Conservation (phyloP, 2,329 filamentous ascomycete genomes). For the Zasmidium citrigriseum region DNA sequence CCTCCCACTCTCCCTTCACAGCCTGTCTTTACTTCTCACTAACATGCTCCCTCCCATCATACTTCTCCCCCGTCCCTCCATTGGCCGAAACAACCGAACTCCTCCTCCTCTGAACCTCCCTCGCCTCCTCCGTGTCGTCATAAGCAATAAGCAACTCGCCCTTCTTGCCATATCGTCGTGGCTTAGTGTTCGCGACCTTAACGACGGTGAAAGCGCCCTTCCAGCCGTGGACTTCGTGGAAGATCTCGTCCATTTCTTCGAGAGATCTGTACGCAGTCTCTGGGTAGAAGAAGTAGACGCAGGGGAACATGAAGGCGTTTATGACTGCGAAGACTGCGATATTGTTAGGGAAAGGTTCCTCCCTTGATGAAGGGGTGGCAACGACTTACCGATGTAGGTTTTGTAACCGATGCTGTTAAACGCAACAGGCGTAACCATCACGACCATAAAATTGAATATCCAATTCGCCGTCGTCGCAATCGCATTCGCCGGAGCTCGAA, state of each 20-base stretch:
- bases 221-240: conserved; percentile 29
- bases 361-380: neutral
- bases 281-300: conserved; percentile 43
- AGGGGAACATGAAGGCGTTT: conserved; percentile 61
- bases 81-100: conserved; percentile 20
- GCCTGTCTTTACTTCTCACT: conserved; percentile 16
- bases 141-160: conserved; percentile 59
- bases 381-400: conserved; percentile 54
- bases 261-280: conserved; percentile 65
- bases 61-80: neutral
- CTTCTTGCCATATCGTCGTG: conserved; percentile 59
- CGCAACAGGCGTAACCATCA: conserved; percentile 64
- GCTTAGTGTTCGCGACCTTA: conserved; percentile 51
- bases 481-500: conserved; percentile 39
- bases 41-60: neutral
- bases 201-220: conserved; percentile 61
- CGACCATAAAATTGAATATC: conserved; percentile 21
- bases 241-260: conserved; percentile 66
- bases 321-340: conserved; percentile 58
- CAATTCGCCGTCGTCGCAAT: conserved; percentile 47
- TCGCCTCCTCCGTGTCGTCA: conserved; percentile 39
- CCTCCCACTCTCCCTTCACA: conserved; percentile 8
- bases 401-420: conserved; percentile 59
- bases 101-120: conserved; percentile 23
- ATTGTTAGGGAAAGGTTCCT: neutral